Percentiles rank a stretch among this genome's conserved stretches.
Evolutionary conservation across 176 grass and related monocot species (phyloP).

Genomic region (Oryza australiensis): DNA sequence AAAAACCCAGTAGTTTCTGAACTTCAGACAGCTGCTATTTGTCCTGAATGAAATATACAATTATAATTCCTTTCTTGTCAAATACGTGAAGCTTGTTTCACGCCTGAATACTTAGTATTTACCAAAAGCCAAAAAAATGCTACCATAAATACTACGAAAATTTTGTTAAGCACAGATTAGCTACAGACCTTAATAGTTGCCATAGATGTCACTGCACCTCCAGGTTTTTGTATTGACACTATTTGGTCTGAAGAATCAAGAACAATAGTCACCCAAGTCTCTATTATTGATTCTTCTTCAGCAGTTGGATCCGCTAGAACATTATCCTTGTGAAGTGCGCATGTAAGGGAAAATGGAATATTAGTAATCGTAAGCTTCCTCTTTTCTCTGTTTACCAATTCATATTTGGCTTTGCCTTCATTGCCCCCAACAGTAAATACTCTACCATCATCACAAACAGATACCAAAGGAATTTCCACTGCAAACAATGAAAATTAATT

Average conservation of each 20-base stretch:
- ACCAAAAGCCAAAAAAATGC: background rate
- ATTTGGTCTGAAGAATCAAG: slow-evolving; percentile 67
- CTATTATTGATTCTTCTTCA: slow-evolving; percentile 60
- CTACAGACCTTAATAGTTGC: slow-evolving; percentile 67
- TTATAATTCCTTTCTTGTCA: background rate
- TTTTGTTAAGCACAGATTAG: slow-evolving; percentile 5
- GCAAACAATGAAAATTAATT: background rate
- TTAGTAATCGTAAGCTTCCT: slow-evolving; percentile 66
- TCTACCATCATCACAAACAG: slow-evolving; percentile 87
- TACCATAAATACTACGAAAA: slow-evolving; percentile 3
- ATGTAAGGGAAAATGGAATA: slow-evolving; percentile 84
- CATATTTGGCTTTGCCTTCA: slow-evolving; percentile 62
- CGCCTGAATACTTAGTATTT: slow-evolving; percentile 18
- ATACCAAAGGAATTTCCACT: slow-evolving; percentile 95
- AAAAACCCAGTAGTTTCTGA: background rate
- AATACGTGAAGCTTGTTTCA: slow-evolving; percentile 1
- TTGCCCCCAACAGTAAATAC: slow-evolving; percentile 71
- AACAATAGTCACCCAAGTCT: slow-evolving; percentile 72
- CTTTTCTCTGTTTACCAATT: slow-evolving; percentile 90
- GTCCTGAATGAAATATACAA: background rate
- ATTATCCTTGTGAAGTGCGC: slow-evolving; percentile 34
- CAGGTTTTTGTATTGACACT: slow-evolving; percentile 77
- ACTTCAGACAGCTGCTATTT: background rate
- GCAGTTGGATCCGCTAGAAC: background rate
- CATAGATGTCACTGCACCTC: slow-evolving; percentile 55